Conservation (phyloP, 352 stramenopile species). For the Phytophthora hibernalis region DNA sequence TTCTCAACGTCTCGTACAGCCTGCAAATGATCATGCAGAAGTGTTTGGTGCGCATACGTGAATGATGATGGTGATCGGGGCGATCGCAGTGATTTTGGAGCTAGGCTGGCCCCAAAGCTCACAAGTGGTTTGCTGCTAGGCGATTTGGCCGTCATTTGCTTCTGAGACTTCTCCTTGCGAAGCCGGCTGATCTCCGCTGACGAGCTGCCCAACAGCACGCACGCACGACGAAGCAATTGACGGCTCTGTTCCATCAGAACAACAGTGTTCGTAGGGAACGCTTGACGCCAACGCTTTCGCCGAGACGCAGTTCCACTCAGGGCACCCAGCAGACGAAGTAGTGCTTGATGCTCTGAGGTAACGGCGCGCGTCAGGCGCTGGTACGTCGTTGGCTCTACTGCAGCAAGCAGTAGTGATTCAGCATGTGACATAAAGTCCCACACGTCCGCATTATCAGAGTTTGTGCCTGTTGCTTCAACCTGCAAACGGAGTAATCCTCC, state of each 20-base stretch:
- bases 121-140: constrained; percentile 23
- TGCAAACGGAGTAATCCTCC: constrained; percentile 49
- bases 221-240: constrained; percentile 55
- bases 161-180: constrained; percentile 37
- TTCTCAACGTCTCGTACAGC: constrained; percentile 46
- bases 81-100: constrained; percentile 42
- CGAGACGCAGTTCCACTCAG: constrained; percentile 38
- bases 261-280: constrained; percentile 55
- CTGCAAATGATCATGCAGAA: constrained; percentile 69
- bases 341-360: constrained; percentile 54
- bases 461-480: constrained; percentile 5
- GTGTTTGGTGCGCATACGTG: constrained; percentile 63
- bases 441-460: constrained; percentile 30
- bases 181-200: constrained; percentile 41
- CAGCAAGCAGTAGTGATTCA: constrained; percentile 51
- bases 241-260: constrained; percentile 77
- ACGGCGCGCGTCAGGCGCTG: constrained; percentile 50
- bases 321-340: constrained; percentile 54
- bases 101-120: constrained; percentile 30
- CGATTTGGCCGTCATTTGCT: constrained; percentile 35
- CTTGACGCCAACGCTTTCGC: constrained; percentile 64
- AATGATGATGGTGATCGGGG: constrained; percentile 45
- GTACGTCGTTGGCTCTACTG: constrained; percentile 36
- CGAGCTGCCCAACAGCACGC: constrained; percentile 63
- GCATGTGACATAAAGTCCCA: constrained; percentile 69